A percentile compares a stretch with the other conserved stretches of the same genome.
Conservation (phyloP, 495 filamentous ascomycete species). For the Xylaria acuta region DNA sequence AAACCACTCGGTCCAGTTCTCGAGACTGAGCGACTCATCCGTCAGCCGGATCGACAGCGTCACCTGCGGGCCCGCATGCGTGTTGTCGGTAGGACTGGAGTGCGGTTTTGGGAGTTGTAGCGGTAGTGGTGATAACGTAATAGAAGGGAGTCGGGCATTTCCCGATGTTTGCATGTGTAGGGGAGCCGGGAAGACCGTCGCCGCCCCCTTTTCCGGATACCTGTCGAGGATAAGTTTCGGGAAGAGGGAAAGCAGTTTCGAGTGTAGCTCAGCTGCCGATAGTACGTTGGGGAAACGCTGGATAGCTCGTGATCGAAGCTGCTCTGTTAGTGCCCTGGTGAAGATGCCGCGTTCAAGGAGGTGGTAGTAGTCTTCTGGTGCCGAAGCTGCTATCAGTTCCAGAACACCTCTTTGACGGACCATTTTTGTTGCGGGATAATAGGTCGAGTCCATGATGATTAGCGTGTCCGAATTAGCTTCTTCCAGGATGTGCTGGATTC, state of each 20-base stretch:
- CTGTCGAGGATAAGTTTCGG: conserved; percentile 52
- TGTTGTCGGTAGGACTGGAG: conserved; percentile 33
- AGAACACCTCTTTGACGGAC: conserved; percentile 51
- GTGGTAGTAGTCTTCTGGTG: conserved; percentile 51
- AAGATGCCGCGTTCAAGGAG: conserved; percentile 51
- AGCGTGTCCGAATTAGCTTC: conserved; percentile 52
- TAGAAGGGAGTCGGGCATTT: conserved; percentile 52
- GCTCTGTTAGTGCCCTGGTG: conserved; percentile 50
- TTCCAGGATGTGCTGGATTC: conserved; percentile 55
- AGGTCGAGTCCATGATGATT: conserved; percentile 59
- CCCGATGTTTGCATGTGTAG: conserved; percentile 55
- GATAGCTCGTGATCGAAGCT: conserved; percentile 47
- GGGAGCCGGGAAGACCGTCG: conserved; percentile 52
- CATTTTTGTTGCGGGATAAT: conserved; percentile 52
- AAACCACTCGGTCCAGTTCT: conserved; percentile 57
- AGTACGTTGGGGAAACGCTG: conserved; percentile 46
- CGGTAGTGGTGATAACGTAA: conserved; percentile 49
- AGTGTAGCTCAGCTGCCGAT: conserved; percentile 56
- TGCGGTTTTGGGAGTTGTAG: conserved; percentile 42
- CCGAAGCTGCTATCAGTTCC: conserved; percentile 55
- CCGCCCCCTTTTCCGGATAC: conserved; percentile 46
- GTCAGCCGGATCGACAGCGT: conserved; percentile 52
- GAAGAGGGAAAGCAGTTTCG: conserved; percentile 50
- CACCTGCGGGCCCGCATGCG: conserved; percentile 43
- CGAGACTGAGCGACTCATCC: conserved; percentile 47